Percentiles rank a stretch among this genome's conserved stretches.
Conservation (phyloP, 2,329 filamentous ascomycete genomes). For the Amphichorda felina region DNA sequence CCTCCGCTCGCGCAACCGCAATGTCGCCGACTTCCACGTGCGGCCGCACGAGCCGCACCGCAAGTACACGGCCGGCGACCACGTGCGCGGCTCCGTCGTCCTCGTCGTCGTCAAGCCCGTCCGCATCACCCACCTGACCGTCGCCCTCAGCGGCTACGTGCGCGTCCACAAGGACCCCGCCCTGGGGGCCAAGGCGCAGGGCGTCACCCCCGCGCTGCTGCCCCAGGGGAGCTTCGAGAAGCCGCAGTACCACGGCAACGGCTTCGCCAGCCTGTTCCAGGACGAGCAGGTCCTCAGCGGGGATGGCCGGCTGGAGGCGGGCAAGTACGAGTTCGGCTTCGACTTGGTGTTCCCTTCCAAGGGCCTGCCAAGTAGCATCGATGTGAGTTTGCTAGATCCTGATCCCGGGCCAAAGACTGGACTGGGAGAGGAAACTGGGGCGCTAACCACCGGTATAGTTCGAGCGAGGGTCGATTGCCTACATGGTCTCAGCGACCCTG, state of each 20-base stretch:
- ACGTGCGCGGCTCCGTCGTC: constrained; percentile 61
- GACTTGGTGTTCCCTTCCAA: constrained; percentile 58
- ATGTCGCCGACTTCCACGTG: constrained; percentile 69
- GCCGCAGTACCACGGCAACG: constrained; percentile 58
- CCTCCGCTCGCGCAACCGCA: constrained; percentile 42
- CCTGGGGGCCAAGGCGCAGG: constrained; percentile 38
- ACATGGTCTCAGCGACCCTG: constrained; percentile 79
- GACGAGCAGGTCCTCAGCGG: constrained; percentile 73
- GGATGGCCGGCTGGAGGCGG: constrained; percentile 62
- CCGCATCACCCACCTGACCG: constrained; percentile 68
- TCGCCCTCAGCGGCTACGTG: constrained; percentile 67
- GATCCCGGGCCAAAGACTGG: no score
- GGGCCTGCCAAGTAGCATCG: constrained; percentile 80
- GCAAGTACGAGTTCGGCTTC: constrained; percentile 70
- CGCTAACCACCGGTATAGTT: constrained; percentile 47
- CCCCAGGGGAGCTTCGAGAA: constrained; percentile 23
- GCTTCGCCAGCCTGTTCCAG: constrained; percentile 70
- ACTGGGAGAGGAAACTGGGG: neutral
- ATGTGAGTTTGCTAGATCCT: constrained; percentile 47
- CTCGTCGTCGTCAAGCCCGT: constrained; percentile 63
- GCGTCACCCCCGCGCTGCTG: constrained; percentile 22
- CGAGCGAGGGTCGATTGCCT: constrained; percentile 85
- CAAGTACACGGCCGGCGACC: constrained; percentile 63
- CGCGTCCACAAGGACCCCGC: constrained; percentile 64
- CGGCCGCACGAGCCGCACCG: constrained; percentile 66